Evolutionary conservation across 2,329 filamentous ascomycete species (phyloP), one percentile per base, ranked within the genome.

Genomic region (Fusarium temperatum): DNA sequence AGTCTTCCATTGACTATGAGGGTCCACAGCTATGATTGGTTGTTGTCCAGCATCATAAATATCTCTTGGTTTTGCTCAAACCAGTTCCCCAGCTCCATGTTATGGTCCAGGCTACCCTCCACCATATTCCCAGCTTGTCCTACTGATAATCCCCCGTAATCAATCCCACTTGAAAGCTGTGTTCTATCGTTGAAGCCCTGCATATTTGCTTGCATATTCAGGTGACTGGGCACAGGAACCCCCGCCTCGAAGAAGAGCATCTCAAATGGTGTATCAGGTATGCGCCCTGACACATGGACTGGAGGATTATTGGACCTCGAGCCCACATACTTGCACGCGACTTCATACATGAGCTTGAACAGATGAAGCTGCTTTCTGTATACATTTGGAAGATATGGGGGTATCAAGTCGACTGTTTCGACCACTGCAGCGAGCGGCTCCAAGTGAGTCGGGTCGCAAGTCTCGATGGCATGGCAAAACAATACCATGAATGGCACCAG

Each of bases 51-150:
- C 63, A 68, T 68, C 66, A 63, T 68, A 1, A 68, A 68, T 7
- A 68, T 68, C 8, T 68, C 66, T 12, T 68, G 64, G 8, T 68
- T 68, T 22, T 68, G 64, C 17, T 68, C 64, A 17, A 68, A 68
- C 66, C 66, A 68, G 14, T 68, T 68, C 0, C 64, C 63, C 2
- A 68, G 6, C 8, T 63, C 66, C 47, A 68, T 68, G 3, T 48
- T 42, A 28, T 54, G 47, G 2, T 45, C 67, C 8, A 54, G 35
- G 7, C 7, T 12, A 38, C 30, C 38, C 20, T 28, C 61, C 0
- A 8, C 10, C 30, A 39, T n/a, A 22, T n/a, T 41, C 2, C 30
- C 36, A 10, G 28, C 18, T 0, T 32, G 22, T 1, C 24, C 64
- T 5, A 7, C 12, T 0, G 26, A 3, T 4, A 55, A 10, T 3